A percentile compares a stretch with the other conserved stretches of the same genome.
Evolutionary conservation across 345 rosid genomes (phyloP).

Genomic region (Gossypium thurberi): DNA sequence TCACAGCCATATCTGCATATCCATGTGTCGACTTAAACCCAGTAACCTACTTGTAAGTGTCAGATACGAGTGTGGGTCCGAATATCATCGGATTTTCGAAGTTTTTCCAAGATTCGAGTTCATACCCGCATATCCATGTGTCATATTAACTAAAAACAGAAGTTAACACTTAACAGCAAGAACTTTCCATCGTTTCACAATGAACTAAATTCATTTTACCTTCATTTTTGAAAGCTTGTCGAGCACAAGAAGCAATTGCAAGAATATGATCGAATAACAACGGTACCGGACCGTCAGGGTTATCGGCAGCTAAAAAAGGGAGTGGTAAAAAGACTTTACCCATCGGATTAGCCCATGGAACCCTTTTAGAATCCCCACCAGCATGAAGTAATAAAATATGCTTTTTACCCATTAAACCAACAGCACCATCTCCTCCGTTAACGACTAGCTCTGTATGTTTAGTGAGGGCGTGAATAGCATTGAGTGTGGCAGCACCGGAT

Average conservation of each 20-base stretch:
- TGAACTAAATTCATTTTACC: constrained; percentile 30
- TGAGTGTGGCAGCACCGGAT: constrained; percentile 95
- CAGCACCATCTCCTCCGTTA: constrained; percentile 22
- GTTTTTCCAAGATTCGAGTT: too few species aligned
- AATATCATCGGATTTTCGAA: too few species aligned
- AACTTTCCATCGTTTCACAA: background rate
- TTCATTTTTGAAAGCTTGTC: constrained; percentile 65
- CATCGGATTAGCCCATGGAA: constrained; percentile 99
- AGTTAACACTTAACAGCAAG: background rate
- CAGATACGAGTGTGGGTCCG: too few species aligned
- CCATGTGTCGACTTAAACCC: too few species aligned
- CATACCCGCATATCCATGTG: too few species aligned
- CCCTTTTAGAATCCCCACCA: constrained; percentile 98
- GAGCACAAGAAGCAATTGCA: constrained; percentile 88
- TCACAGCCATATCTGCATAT: too few species aligned
- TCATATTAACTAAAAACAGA: background rate
- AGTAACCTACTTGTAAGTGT: too few species aligned
- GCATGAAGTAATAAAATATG: constrained; percentile 95
- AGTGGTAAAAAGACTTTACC: constrained; percentile 95
- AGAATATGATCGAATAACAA: constrained; percentile 95
- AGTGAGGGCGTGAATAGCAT: constrained; percentile 72
- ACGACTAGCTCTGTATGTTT: constrained; percentile 34
- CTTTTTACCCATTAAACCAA: constrained; percentile 48
- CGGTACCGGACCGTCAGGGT: constrained; percentile 92
- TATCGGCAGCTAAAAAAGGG: constrained; percentile 87